Evolutionary conservation across 352 stramenopile species (phyloP), one percentile per base, ranked within the genome.

Genomic region (Plasmopara viticola): DNA sequence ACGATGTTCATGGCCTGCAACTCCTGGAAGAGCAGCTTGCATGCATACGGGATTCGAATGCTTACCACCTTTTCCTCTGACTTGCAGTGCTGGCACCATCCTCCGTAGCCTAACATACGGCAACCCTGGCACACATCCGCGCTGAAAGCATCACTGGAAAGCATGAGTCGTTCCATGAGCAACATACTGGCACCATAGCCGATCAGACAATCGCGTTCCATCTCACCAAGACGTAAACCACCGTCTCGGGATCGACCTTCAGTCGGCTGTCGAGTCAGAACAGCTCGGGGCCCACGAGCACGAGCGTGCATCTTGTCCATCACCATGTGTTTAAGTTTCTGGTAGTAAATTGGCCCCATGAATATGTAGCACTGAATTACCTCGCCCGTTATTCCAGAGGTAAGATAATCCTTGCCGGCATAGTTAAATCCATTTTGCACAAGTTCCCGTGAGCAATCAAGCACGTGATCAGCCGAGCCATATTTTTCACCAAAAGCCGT

Each of bases 281-380:
- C 85, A 3, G 95, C 96, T 20, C 95, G 85, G 31, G 96, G 96
- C 13, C 96, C 96, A 40, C 96, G 82, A 14, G 97, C 93, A 56
- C 97, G 86, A 15, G 97, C 96, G 70, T 99, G 97, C 86, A 99
- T 99, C 79, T 99, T 99, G 77, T 99, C 97, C 80, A 99, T 96
- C n/a, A 99, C 97, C 97, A 99, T 99, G 70, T 99, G 97, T 79
- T 99, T 99, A 14, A 99, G 82, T 70, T 99, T 99, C 72, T 99
- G 97, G 69, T 99, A 99, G 70, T 99, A 99, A 15, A 99, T 95
- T 20, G 97, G 97, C 0, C 97, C 97, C 60, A 98, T 98, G 67
- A 99, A 99, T 58, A 99, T 98, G 75, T 99, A 99, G 47, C 96
- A 97, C 72, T 98, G 76, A 15, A 99, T 86, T 5, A 96, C 94